A percentile compares a stretch with the other conserved stretches of the same genome.
phyloP scores from a whole-genome alignment of 305 asterid genomes.

The Solanum chacoense region DNA sequence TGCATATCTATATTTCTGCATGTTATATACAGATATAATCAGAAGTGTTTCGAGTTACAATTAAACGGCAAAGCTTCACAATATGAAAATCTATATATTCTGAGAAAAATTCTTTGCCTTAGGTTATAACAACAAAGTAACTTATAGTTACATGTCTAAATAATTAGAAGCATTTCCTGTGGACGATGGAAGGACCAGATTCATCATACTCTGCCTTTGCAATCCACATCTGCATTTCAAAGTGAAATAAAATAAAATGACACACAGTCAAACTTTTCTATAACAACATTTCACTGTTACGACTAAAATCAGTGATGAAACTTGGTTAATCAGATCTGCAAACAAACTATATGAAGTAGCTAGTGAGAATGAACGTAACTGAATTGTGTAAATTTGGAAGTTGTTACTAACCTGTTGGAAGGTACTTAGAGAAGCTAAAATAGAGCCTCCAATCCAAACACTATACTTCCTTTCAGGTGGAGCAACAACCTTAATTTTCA shows the following conservation, averaged over 20 bases:
- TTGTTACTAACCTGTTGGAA: conserved; percentile 16
- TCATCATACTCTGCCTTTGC: conserved; percentile 5
- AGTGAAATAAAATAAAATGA: background rate
- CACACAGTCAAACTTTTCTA: background rate
- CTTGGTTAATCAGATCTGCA: background rate
- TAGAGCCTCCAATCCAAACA: conserved; percentile 37
- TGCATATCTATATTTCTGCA: background rate
- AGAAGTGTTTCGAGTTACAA: background rate
- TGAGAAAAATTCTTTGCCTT: background rate
- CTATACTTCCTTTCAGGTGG: conserved; percentile 33
- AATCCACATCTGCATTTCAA: conserved; percentile 6
- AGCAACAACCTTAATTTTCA: conserved; percentile 31
- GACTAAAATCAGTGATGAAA: too few species aligned
- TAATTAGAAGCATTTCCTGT: conserved; percentile 6
- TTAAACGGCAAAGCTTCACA: background rate
- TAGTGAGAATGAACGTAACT: background rate
- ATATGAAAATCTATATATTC: background rate
- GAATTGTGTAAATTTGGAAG: background rate
- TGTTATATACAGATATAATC: background rate
- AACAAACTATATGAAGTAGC: background rate
- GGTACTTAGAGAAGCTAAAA: conserved; percentile 31
- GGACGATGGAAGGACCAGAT: conserved; percentile 6
- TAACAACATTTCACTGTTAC: background rate
- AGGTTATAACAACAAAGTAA: background rate
- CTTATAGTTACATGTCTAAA: background rate